phyloP scores from a whole-genome alignment of 139 green algal species.

The Nannochloris sp. region DNA sequence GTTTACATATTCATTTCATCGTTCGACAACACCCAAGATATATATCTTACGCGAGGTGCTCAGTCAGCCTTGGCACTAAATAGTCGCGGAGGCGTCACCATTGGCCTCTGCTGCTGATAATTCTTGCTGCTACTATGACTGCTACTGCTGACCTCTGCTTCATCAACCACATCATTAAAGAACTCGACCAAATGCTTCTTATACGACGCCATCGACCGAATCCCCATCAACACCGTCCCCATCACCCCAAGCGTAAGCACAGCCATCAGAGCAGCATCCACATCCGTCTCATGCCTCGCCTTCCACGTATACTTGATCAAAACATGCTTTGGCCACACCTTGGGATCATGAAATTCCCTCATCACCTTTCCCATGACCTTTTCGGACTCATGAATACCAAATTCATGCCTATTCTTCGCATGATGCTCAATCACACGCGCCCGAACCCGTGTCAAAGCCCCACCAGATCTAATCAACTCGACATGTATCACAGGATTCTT shows the following conservation, averaged over 20 bases:
- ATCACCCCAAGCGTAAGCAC: conserved; percentile 27
- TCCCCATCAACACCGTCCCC: conserved; percentile 10
- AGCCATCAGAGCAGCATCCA: conserved; percentile 41
- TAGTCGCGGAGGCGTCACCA: background rate
- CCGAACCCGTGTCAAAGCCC: background rate
- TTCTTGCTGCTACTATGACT: background rate
- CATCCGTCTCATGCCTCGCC: conserved; percentile 40
- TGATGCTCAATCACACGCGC: conserved; percentile 30
- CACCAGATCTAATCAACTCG: conserved; percentile 38
- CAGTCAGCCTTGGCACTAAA: too few species aligned
- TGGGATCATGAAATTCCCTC: conserved; percentile 45
- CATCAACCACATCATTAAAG: conserved; percentile 22
- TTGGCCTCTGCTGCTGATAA: background rate
- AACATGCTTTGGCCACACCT: conserved; percentile 69
- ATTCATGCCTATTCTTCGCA: conserved; percentile 22
- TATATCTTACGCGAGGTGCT: background rate
- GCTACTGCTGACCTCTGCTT: background rate
- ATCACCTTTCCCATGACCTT: conserved; percentile 20
- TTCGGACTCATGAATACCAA: conserved; percentile 15
- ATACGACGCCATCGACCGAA: conserved; percentile 15
- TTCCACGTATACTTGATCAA: conserved; percentile 44
- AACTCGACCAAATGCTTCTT: conserved; percentile 22
- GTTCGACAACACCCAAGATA: too few species aligned
- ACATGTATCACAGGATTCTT: conserved; percentile 45
- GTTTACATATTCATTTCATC: too few species aligned